A percentile compares a stretch with the other conserved stretches of the same genome.
These are phyloP conservation scores for Elymus sibiricus DNA, from an alignment of 176 grass and related monocot species.

Conservation along the genomic window DNA sequence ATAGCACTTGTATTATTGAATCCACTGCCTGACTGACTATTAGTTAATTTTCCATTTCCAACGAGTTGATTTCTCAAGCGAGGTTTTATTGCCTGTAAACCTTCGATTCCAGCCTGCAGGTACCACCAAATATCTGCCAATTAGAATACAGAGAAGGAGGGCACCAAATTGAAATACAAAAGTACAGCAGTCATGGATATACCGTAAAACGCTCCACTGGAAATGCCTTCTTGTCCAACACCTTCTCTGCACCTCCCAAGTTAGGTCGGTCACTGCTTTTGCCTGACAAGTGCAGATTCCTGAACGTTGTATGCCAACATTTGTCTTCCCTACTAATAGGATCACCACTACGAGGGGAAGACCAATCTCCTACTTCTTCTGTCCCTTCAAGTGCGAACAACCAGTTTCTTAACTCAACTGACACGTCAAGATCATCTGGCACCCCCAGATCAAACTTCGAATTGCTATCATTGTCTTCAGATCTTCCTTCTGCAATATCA, in stretches of 20 bases:
- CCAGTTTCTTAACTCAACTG: conserved; percentile 88
- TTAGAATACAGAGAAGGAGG: not conserved
- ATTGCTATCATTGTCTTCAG: conserved; percentile 47
- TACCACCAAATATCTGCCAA: conserved; percentile 13
- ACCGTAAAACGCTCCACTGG: conserved; percentile 84
- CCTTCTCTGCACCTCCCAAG: conserved; percentile 29
- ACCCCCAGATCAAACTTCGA: conserved; percentile 71
- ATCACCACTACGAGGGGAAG: conserved; percentile 36
- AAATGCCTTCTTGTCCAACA: conserved; percentile 41
- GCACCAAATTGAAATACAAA: conserved; percentile 20
- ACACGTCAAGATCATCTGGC: conserved; percentile 94
- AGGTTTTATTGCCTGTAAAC: conserved; percentile 95
- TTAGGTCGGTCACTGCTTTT: conserved; percentile 66
- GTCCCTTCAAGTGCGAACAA: conserved; percentile 95
- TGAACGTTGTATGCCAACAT: conserved; percentile 97
- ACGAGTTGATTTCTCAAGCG: conserved; percentile 34
- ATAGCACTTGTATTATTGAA: conserved; percentile 25
- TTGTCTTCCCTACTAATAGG: conserved; percentile 87
- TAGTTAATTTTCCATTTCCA: conserved; percentile 38
- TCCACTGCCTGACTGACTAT: conserved; percentile 18
- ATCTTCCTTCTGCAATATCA: conserved; percentile 44
- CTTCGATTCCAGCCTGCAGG: conserved; percentile 80
- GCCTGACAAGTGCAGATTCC: conserved; percentile 70
- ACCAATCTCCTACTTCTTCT: conserved; percentile 57
- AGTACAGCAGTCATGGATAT: conserved; percentile 8